Conservation (phyloP, 495 filamentous ascomycete genomes). For the Penicillium salamii region DNA sequence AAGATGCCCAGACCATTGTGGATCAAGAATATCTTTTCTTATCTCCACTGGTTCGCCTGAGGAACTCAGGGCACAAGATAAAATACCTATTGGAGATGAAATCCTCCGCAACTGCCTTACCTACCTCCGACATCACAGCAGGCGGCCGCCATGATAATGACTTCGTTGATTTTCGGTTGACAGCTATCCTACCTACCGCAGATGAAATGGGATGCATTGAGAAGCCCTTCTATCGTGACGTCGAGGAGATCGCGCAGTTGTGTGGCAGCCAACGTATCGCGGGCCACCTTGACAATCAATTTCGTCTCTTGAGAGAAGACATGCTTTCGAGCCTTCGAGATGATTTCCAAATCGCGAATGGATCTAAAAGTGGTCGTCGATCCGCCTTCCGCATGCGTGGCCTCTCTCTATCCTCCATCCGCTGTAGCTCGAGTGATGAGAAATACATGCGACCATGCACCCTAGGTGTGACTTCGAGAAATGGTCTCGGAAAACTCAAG, state of each 20-base stretch:
- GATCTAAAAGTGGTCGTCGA: conserved; percentile 40
- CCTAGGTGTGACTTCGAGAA: conserved; percentile 40
- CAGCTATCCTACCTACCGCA: conserved; percentile 64
- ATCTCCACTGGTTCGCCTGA: conserved; percentile 27
- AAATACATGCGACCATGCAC: conserved; percentile 35
- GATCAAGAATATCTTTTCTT: conserved; percentile 26
- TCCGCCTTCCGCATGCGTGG: conserved; percentile 21
- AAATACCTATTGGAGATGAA: conserved; percentile 35
- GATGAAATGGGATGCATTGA: conserved; percentile 63
- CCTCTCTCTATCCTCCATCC: conserved; percentile 28
- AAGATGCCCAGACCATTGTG: conserved; percentile 29
- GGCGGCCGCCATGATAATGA: conserved; percentile 84
- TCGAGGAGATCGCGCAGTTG: conserved; percentile 31
- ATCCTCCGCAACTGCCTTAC: conserved; percentile 2
- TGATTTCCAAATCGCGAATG: conserved; percentile 48
- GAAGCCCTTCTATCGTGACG: conserved; percentile 56
- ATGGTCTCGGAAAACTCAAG: conserved; percentile 45
- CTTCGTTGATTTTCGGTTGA: conserved; percentile 56
- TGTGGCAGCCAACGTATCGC: conserved; percentile 34
- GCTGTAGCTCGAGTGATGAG: conserved; percentile 20
- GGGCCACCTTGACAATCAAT: conserved; percentile 72
- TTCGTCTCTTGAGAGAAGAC: conserved; percentile 73
- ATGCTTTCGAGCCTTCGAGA: conserved; percentile 66
- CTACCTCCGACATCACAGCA: conserved; percentile 28
- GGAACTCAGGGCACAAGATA: conserved; percentile 43